Evolutionary conservation across 2,329 filamentous ascomycete genomes (phyloP).

Genomic region (Fusarium paranaense): DNA sequence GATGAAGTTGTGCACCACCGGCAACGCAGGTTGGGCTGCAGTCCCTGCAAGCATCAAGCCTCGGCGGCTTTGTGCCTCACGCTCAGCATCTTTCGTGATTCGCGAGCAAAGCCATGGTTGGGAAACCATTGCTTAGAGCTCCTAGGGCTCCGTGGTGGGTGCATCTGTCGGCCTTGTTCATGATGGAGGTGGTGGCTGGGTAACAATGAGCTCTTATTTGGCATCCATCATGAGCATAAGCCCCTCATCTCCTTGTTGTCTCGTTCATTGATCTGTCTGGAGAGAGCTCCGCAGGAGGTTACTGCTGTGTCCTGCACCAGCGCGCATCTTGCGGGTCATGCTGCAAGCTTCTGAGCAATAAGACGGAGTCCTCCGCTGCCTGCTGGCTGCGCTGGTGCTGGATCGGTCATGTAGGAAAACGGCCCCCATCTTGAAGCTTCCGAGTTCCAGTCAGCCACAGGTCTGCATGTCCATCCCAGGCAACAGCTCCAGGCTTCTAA

Average conservation of each 20-base stretch:
- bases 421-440: constrained; percentile 26
- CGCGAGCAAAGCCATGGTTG: constrained; percentile 24
- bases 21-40: constrained; percentile 41
- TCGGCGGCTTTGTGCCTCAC: constrained; percentile 12
- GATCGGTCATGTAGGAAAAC: neutral
- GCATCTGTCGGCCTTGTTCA: constrained; percentile 7
- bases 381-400: neutral
- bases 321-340: constrained; percentile 8
- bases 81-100: constrained; percentile 27
- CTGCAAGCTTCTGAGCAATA: neutral
- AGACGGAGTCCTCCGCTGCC: neutral
- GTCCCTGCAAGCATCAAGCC: constrained; percentile 34
- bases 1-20: constrained; percentile 29
- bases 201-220: constrained; percentile 5
- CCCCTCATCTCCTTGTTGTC: neutral
- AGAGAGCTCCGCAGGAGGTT: neutral
- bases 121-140: constrained; percentile 22
- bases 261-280: constrained; percentile 1
- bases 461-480: constrained; percentile 24
- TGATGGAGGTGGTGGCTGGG: constrained; percentile 24
- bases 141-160: constrained; percentile 17
- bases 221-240: constrained; percentile 7
- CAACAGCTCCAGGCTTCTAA: constrained; percentile 30
- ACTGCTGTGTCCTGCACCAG: constrained; percentile 6
- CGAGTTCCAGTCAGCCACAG: constrained; percentile 35